A percentile compares a stretch with the other conserved stretches of the same genome.
Conservation (phyloP, 1,284 basidiomycete genomes). For the Testicularia cyperi region DNA sequence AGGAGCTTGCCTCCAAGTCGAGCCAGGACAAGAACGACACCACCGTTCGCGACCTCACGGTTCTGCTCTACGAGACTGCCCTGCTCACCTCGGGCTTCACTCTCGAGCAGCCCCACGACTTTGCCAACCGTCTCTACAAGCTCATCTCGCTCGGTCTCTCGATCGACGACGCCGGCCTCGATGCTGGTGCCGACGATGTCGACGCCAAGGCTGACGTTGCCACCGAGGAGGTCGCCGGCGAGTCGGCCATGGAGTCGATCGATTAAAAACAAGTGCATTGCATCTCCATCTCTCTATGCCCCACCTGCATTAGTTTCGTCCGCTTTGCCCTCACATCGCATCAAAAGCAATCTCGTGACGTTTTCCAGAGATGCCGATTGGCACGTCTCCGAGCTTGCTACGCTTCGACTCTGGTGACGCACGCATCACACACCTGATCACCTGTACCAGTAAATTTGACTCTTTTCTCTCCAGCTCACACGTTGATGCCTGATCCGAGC, state of each 20-base stretch:
- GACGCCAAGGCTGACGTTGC: conserved; percentile 29
- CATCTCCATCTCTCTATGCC: too few species aligned
- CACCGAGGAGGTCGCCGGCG: conserved; percentile 50
- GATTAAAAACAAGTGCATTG: too few species aligned
- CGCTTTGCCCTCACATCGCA: too few species aligned
- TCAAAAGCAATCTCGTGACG: too few species aligned
- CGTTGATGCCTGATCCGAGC: too few species aligned
- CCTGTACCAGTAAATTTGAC: too few species aligned
- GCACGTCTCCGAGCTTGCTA: too few species aligned
- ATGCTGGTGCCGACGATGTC: conserved; percentile 28
- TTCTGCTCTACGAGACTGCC: conserved; percentile 93
- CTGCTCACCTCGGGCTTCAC: conserved; percentile 76
- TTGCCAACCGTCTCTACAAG: conserved; percentile 92
- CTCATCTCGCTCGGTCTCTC: conserved; percentile 78
- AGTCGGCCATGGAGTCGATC: conserved; percentile 59
- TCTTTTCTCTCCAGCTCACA: too few species aligned
- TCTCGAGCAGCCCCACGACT: conserved; percentile 90
- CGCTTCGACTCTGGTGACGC: too few species aligned
- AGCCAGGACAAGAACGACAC: conserved; percentile 91
- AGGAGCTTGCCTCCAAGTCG: conserved; percentile 92
- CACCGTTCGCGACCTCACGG: conserved; percentile 93
- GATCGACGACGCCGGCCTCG: conserved; percentile 61
- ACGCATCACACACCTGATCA: too few species aligned
- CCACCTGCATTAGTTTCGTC: too few species aligned
- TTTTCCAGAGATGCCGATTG: too few species aligned